A percentile compares a stretch with the other conserved stretches of the same genome.
These are phyloP conservation scores for Quercus phellos DNA, from an alignment of 331 rosid species.

Conservation along the genomic window DNA sequence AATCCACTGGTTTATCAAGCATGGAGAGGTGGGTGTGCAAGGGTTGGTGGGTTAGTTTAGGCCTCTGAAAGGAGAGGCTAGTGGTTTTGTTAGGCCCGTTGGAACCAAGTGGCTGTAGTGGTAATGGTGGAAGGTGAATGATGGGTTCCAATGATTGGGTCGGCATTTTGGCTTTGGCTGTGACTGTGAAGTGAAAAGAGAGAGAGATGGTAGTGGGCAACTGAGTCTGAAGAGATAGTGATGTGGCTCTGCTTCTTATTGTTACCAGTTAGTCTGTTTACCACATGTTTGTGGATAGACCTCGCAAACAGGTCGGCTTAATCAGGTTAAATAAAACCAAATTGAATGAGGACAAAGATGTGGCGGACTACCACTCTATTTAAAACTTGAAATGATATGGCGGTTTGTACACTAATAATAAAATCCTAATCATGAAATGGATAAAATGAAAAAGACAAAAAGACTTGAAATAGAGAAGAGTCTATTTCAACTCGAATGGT, in stretches of 20 bases:
- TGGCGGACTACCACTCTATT: too few species aligned
- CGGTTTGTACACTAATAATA: too few species aligned
- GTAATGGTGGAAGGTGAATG: neutral
- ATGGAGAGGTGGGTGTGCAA: neutral
- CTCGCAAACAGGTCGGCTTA: too few species aligned
- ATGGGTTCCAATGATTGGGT: neutral
- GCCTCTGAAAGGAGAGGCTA: slow-evolving; percentile 9
- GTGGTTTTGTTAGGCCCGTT: neutral
- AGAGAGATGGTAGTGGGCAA: neutral
- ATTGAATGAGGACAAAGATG: too few species aligned
- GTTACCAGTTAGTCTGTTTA: too few species aligned
- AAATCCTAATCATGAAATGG: too few species aligned
- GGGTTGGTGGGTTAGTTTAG: slow-evolving; percentile 11
- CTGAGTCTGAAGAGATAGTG: neutral
- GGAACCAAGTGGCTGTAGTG: neutral
- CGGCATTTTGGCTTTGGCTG: neutral
- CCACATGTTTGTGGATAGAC: too few species aligned
- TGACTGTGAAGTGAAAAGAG: neutral
- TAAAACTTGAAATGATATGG: too few species aligned
- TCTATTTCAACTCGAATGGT: too few species aligned
- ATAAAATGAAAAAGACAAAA: too few species aligned
- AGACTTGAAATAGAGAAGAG: too few species aligned
- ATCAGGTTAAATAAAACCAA: too few species aligned
- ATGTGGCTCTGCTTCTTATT: neutral
- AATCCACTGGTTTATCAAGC: slow-evolving; percentile 24